Percentiles rank a stretch among this genome's conserved stretches.
phyloP scores from a whole-genome alignment of 495 filamentous ascomycete species.

The Aspergillus baeticus region DNA sequence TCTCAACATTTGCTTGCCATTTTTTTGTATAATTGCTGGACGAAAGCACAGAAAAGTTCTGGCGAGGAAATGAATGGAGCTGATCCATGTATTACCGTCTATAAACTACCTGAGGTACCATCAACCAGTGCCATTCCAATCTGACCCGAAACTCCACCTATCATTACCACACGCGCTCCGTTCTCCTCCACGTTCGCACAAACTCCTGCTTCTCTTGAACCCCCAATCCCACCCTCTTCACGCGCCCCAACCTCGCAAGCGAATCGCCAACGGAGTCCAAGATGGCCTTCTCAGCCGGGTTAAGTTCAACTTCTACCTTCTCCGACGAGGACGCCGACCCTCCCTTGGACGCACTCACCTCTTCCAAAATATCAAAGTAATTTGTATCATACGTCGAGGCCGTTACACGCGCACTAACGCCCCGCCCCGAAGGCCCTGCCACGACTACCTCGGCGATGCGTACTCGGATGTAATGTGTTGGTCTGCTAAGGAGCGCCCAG shows the following conservation, averaged over 20 bases:
- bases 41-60: too few species aligned
- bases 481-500: slow-evolving; percentile 81
- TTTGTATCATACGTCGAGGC: slow-evolving; percentile 47
- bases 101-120: too few species aligned
- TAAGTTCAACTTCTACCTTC: slow-evolving; percentile 25
- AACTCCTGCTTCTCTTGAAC: slow-evolving; percentile 81
- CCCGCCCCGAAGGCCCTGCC: slow-evolving; percentile 21
- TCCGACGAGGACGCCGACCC: slow-evolving; percentile 26
- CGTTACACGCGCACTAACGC: not conserved
- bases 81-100: too few species aligned
- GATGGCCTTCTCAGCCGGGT: slow-evolving; percentile 56
- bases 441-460: slow-evolving; percentile 74
- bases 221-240: slow-evolving; percentile 86
- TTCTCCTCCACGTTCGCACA: slow-evolving; percentile 58
- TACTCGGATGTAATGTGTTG: slow-evolving; percentile 86
- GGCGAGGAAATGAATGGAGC: too few species aligned
- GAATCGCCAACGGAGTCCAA: slow-evolving; percentile 79
- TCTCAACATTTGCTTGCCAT: too few species aligned
- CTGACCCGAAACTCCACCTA: too few species aligned
- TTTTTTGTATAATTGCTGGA: too few species aligned
- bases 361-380: slow-evolving; percentile 46
- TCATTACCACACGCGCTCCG: slow-evolving; percentile 36
- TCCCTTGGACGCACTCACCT: slow-evolving; percentile 33
- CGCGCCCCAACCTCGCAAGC: slow-evolving; percentile 82
- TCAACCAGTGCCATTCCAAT: too few species aligned